phyloP scores from a whole-genome alignment of 2,329 filamentous ascomycete genomes.

The Herpotrichia juniperi region DNA sequence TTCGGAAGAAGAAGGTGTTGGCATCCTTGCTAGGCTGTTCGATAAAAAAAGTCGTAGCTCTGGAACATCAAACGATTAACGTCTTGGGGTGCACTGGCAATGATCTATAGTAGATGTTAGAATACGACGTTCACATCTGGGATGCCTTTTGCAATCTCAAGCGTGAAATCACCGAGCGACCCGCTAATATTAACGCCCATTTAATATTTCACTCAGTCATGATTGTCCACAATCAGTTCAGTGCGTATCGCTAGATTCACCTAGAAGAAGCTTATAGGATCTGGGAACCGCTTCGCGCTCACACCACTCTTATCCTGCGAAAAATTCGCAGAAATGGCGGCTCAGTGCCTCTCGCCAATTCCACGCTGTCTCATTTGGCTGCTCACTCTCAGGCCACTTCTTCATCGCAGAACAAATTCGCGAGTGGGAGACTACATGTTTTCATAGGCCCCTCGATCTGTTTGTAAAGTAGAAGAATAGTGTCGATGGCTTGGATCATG shows the following conservation, averaged over 20 bases:
- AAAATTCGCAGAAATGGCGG: background rate
- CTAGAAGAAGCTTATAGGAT: background rate
- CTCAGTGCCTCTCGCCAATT: slow-evolving; percentile 3
- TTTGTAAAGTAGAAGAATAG: background rate
- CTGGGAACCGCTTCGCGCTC: background rate
- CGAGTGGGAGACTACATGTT: background rate
- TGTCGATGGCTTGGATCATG: background rate
- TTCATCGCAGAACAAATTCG: background rate
- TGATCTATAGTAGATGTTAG: background rate
- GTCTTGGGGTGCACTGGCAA: background rate
- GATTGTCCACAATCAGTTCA: background rate
- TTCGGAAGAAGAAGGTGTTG: slow-evolving; percentile 59
- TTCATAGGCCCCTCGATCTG: background rate
- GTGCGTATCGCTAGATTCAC: too few species aligned
- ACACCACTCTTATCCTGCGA: background rate
- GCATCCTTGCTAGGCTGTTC: slow-evolving; percentile 18
- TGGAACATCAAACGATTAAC: background rate
- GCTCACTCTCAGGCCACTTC: slow-evolving; percentile 2
- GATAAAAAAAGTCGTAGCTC: slow-evolving; percentile 13
- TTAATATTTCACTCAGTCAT: background rate
- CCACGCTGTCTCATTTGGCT: slow-evolving; percentile 1
- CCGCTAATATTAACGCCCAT: background rate
- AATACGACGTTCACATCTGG: background rate
- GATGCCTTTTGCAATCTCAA: background rate
- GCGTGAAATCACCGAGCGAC: background rate